Evolutionary conservation across 148 eudicot genomes (phyloP), one percentile per base, ranked within the genome.

Genomic region (Diospyros lotus): DNA sequence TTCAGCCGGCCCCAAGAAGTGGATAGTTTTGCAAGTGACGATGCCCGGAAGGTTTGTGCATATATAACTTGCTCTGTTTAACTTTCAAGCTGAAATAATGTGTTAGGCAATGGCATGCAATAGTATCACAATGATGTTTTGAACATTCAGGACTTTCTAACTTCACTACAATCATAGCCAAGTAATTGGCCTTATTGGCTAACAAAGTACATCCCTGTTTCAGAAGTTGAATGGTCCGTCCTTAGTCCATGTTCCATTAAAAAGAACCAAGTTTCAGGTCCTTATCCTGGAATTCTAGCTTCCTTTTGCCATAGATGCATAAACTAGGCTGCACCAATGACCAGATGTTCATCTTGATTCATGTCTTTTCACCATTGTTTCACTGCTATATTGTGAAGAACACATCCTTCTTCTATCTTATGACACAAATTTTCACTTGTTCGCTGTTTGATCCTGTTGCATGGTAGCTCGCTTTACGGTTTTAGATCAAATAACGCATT

Each of bases 11-110:
- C 44, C 72, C 9, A 69, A 18, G 41, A 51, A 44, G 12, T 13
- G 7, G 58, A 50, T 2, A 69, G 52, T 59, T 53, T 69, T 7
- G 4, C 45, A 1, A 59, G 52, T 28, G 59, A 42, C 52, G 72
- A 69, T 69, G 5, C 4, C 28, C 59, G 72, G 38, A 69, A 69
- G 59, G 59, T 69, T 6, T 52, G 59, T 67, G 70, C 70, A 67
- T 67, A 4, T 67, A 3, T 28, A 28, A 28, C 14, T 56, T 56
- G 2, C 3, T 5, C 14, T 46, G 2, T 67, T 46, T 14, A 8
- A 6, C 13, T 17, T 18, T 42, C 55, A 6, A 4, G 40, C 52
- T 48, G 28, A 28, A 28, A 28, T 28, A 28, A 28, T 28, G 28
- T 28, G 52, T 4, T 4, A 48, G 8, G 8, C 6, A 48, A 48